These are phyloP conservation scores for Oryza longistaminata DNA, from an alignment of 176 grass and related monocot genomes.

Conservation along the genomic window DNA sequence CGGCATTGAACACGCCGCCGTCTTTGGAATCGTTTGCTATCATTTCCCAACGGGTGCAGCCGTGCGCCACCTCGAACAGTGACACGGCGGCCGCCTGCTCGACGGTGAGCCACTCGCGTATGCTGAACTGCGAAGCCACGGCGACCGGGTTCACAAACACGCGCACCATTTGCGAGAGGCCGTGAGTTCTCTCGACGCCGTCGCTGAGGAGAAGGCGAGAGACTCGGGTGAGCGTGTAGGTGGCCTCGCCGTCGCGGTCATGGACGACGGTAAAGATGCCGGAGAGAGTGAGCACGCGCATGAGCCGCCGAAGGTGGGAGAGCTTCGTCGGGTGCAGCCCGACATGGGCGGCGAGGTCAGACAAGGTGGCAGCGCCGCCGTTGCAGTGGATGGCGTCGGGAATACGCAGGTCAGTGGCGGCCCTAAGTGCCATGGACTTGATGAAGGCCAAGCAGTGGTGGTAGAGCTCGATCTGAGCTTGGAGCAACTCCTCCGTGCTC, in stretches of 20 bases:
- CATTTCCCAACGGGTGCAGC: background rate
- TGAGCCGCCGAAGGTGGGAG: background rate
- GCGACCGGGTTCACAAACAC: background rate
- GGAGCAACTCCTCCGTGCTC: background rate
- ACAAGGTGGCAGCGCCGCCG: background rate
- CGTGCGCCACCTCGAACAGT: background rate
- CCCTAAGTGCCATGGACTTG: background rate
- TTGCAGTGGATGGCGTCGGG: background rate
- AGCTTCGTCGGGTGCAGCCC: background rate
- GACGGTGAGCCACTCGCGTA: constrained; percentile 22
- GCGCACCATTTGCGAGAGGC: too few relatives aligned
- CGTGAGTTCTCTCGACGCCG: background rate
- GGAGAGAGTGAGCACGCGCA: constrained; percentile 4
- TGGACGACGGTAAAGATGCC: background rate
- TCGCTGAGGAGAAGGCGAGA: background rate
- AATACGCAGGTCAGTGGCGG: background rate
- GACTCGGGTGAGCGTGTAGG: background rate
- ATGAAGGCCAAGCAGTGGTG: background rate
- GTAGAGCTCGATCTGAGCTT: background rate
- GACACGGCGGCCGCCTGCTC: background rate
- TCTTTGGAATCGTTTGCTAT: background rate
- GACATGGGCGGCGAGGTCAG: background rate
- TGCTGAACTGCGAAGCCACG: background rate
- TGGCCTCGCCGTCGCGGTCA: background rate
- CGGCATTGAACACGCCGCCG: constrained; percentile 16